Evolutionary conservation across 768 basidiomycete species (phyloP), one percentile per base, ranked within the genome.

Genomic region (Ramaria sp.): DNA sequence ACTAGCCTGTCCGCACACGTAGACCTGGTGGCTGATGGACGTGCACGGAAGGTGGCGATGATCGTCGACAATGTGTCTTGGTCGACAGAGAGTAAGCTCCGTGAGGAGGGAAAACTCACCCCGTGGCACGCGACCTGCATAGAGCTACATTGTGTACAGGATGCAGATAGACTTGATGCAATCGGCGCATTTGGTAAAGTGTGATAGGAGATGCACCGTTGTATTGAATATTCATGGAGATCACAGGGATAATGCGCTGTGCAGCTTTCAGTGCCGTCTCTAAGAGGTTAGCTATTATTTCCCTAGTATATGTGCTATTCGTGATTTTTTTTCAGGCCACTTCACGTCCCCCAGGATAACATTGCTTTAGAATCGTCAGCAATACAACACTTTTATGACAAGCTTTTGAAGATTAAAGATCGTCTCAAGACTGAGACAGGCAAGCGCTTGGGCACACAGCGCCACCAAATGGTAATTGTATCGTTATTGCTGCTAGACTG

Each of bases 371-470:
- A 67, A 3, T 37, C 61, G 25, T 81, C 82, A 0, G 82, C 88
- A 4, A 80, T 92, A 25, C 77, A 79, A 55, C 92, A 95, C 63
- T 95, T 94, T 64, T 70, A 90, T 60, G 88, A 91, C 61, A 95
- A 94, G 67, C 74, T 95, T 32, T 65, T 94, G 25, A 77, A 80
- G 54, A 86, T 95, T 55, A 73, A 70, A 38, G 79, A 79, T 44
- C 72, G 78, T 57, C 78, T 94, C 58, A 94, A 93, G 71, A 95
- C 91, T 0, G 76, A 71, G 8, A 74, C 75, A 2, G 92, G 88
- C 3, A 82, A 76, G 62, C 62, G 64, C 54, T 68, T 90, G 65
- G 90, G 88, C 22, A 73, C 76, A 56, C 81, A 76, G 60, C 71
- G 91, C 59, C 91, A 94, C 64, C 69, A 78, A 60, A 70, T 84